Evolutionary conservation across 345 rosid species (phyloP), one percentile per base, ranked within the genome.

Genomic region (Citrus glauca): DNA sequence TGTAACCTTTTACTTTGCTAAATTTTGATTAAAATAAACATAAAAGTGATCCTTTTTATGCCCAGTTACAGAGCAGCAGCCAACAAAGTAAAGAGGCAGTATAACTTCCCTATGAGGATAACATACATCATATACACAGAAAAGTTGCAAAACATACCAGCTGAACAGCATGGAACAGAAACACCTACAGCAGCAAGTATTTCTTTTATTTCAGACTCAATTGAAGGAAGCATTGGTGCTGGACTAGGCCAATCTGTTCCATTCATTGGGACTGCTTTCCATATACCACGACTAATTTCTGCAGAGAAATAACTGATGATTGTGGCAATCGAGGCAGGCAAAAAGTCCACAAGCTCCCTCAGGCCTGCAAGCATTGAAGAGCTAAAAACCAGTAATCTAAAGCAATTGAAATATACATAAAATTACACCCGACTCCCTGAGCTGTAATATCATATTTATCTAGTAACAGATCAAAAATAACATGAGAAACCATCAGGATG

Each of bases 211-310:
- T 91, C 90, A 75, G 85, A 85, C 66, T 86, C 86, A 73, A 91
- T 66, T 48, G 81, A 76, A 5, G 89, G 70, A 77, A 91, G 88
- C 55, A 74, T 76, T 55, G 84, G 74, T 28, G 87, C 80, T 50
- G 94, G 94, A 87, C 92, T 91, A 33, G 94, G 94, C 94, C 94
- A 91, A 71, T 91, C 94, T 42, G 77, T 87, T 78, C 94, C 94
- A 82, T 91, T 91, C 92, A 91, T 91, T 9, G 85, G 86, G 69
- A 89, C 94, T 71, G 85, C 87, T 81, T 88, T 87, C 94, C 92
- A 89, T 28, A 84, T 79, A 66, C 92, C 94, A 56, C 92, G 91
- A 69, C 83, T 89, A 37, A 87, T 80, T 83, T 91, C 94, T 35
- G 92, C 92, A 35, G 91, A 78, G 72, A 89, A 89, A 77, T 89